Evolutionary conservation across 352 stramenopile species (phyloP), one percentile per base, ranked within the genome.

Genomic region (Pythium periplocum): DNA sequence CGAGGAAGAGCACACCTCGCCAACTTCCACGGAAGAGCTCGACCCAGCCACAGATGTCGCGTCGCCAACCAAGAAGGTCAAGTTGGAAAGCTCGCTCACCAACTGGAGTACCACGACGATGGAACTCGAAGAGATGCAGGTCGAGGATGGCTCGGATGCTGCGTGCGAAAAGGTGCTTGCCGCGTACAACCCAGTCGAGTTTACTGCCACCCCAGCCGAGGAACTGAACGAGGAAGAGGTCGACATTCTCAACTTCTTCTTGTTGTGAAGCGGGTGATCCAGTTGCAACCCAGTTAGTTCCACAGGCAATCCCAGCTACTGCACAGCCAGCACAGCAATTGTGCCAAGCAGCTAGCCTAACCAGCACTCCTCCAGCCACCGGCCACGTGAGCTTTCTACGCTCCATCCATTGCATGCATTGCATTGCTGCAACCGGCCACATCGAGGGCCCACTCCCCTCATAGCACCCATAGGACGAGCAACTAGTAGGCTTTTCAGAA

Each of bases 171-270:
- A 61, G 48, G 55, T 62, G 40, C 48, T 57, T 12, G 55, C 48
- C 7, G 48, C 55, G 4, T 62, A 56, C 30, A 46, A 10, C 31
- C 55, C 55, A 11, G 47, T 53, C 26, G 41, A 45, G 1, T 62
- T 43, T 8, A 44, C 44, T 0, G 55, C 17, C 9, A 37, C 51
- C 31, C 48, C 55, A 33, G 48, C 48, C 11, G 9, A 38, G 26
- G 8, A 46, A 2, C 50, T 62, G 1, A 44, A 51, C 42, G 48
- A 62, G 26, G 37, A 56, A 36, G 48, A 57, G 42, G 39, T 62
- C 35, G 48, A 62, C 31, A 62, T 62, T 32, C 37, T 62, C 48
- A 48, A 62, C 40, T 62, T 48, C 42, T 62, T 62, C n/a, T 31
- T 62, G 8, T 55, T 44, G 30, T 62, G 55, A 62, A 48, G 37